phyloP scores from a whole-genome alignment of 2,329 filamentous ascomycete genomes.

The Karstenula rhodostoma region DNA sequence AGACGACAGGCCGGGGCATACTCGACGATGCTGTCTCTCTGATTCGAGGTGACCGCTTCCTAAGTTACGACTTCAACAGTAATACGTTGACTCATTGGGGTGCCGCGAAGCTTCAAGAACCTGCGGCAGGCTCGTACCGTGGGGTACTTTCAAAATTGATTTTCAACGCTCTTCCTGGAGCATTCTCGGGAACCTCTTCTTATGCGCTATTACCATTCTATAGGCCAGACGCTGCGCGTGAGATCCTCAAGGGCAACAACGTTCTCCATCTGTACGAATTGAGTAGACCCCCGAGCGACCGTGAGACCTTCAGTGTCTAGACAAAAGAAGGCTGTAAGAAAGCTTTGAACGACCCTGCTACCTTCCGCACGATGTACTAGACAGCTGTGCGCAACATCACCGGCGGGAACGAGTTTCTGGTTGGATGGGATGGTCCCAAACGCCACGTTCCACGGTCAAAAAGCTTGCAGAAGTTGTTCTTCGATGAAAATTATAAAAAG shows the following conservation, averaged over 20 bases:
- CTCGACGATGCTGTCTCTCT: conserved; percentile 77
- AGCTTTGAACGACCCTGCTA: conserved; percentile 59
- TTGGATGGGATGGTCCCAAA: conserved; percentile 51
- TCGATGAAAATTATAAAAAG: conserved; percentile 68
- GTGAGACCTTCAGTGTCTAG: conserved; percentile 57
- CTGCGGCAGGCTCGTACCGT: conserved; percentile 53
- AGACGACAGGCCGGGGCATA: conserved; percentile 76
- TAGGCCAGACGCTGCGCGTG: conserved; percentile 57
- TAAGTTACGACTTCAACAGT: conserved; percentile 38
- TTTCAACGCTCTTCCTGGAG: conserved; percentile 57
- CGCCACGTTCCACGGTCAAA: conserved; percentile 49
- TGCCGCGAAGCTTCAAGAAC: conserved; percentile 52
- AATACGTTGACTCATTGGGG: conserved; percentile 58
- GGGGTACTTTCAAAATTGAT: conserved; percentile 54
- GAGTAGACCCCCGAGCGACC: conserved; percentile 52
- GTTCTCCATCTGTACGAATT: conserved; percentile 58
- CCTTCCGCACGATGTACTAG: conserved; percentile 57
- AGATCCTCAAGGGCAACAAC: conserved; percentile 58
- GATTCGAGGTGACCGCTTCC: conserved; percentile 53
- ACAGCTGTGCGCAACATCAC: conserved; percentile 71
- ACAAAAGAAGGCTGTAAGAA: conserved; percentile 60
- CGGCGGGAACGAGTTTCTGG: conserved; percentile 63
- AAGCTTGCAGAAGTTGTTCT: conserved; percentile 61
- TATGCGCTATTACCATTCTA: conserved; percentile 62
- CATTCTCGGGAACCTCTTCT: conserved; percentile 58